phyloP scores from a whole-genome alignment of 2,329 filamentous ascomycete species.

The Emmonsia crescens region DNA sequence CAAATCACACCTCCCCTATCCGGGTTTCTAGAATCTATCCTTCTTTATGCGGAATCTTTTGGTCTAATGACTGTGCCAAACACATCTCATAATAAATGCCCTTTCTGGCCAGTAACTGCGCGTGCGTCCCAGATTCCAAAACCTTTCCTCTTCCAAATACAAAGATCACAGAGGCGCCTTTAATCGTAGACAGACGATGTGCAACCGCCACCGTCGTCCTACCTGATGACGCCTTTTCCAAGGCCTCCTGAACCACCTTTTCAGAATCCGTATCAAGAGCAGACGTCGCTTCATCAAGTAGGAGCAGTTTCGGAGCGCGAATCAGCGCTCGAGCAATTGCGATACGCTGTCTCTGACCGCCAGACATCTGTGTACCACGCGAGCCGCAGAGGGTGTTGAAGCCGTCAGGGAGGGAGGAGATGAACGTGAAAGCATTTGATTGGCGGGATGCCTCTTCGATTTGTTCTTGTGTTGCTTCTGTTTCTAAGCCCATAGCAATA shows the following conservation, averaged over 20 bases:
- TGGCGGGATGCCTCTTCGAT: slow-evolving; percentile 26
- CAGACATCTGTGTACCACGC: slow-evolving; percentile 26
- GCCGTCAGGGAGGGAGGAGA: slow-evolving; percentile 28
- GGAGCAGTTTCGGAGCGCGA: slow-evolving; percentile 28
- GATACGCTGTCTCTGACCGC: slow-evolving; percentile 35
- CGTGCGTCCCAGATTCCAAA: slow-evolving; percentile 32
- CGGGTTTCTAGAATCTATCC: background rate
- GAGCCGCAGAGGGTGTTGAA: slow-evolving; percentile 26
- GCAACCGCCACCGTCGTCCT: slow-evolving; percentile 84
- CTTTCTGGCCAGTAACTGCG: slow-evolving; percentile 24
- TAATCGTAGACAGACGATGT: slow-evolving; percentile 78
- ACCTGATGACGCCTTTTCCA: slow-evolving; percentile 49
- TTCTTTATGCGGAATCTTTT: background rate
- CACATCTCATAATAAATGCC: slow-evolving; percentile 25
- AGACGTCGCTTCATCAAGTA: slow-evolving; percentile 36
- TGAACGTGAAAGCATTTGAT: slow-evolving; percentile 30
- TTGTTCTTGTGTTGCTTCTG: slow-evolving; percentile 20
- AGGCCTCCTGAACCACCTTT: slow-evolving; percentile 21
- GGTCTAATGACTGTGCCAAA: slow-evolving; percentile 15
- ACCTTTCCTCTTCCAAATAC: slow-evolving; percentile 32
- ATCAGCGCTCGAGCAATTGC: slow-evolving; percentile 35
- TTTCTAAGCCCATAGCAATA: slow-evolving; percentile 46
- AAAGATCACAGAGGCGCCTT: slow-evolving; percentile 76
- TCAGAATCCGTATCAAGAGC: slow-evolving; percentile 31
- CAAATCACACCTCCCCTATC: background rate